Evolutionary conservation across 2,329 filamentous ascomycete genomes (phyloP).

Genomic region (Endocalyx cinctus): DNA sequence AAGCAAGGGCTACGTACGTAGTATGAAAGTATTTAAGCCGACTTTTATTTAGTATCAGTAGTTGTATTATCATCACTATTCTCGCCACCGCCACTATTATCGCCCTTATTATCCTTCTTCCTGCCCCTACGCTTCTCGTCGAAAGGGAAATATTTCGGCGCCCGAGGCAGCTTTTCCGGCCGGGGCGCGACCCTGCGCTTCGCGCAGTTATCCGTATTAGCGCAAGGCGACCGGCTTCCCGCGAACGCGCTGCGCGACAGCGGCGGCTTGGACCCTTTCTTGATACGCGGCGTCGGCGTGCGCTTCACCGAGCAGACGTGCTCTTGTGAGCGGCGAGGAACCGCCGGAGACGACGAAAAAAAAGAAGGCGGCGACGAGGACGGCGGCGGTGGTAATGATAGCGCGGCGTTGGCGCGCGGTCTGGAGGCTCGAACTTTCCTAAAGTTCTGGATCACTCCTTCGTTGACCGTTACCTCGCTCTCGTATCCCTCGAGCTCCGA

Average conservation of each 20-base stretch:
- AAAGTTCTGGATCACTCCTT: slow-evolving; percentile 1
- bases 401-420: not conserved
- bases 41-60: too few species aligned
- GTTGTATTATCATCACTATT: too few species aligned
- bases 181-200: slow-evolving; percentile 1
- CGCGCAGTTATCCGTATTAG: slow-evolving; percentile 2
- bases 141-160: slow-evolving; percentile 16
- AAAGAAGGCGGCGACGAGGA: too few species aligned
- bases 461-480: slow-evolving; percentile 3
- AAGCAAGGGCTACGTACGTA: too few species aligned
- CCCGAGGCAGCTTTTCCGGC: slow-evolving; percentile 1
- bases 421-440: not conserved
- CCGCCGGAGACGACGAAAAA: too few species aligned
- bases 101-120: slow-evolving; percentile 13
- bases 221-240: slow-evolving; percentile 5
- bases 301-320: slow-evolving; percentile 1
- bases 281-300: slow-evolving; percentile 14
- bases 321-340: not conserved
- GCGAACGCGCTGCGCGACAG: slow-evolving; percentile 20
- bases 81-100: too few species aligned
- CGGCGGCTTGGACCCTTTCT: slow-evolving; percentile 19
- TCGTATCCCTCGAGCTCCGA: slow-evolving; percentile 8
- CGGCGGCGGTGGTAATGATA: not conserved
- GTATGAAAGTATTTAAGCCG: too few species aligned
- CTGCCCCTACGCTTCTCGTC: slow-evolving; percentile 2